Evolutionary conservation across 1,284 basidiomycete species (phyloP), one percentile per base, ranked within the genome.

Genomic region (Boletellus deceptivus): DNA sequence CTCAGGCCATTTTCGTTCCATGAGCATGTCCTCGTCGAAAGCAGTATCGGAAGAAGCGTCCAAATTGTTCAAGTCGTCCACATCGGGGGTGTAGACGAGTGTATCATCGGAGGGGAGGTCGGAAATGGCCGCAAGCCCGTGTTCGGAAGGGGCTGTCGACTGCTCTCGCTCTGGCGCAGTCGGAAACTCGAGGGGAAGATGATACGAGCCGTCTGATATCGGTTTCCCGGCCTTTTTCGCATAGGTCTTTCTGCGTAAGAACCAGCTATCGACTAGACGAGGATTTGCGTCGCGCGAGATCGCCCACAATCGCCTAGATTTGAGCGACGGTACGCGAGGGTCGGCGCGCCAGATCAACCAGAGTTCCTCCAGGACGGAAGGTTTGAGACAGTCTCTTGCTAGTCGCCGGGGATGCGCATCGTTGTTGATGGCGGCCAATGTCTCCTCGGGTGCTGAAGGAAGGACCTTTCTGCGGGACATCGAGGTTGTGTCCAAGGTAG

Each of bases 321-420:
- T 49, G 36, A 67, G 8, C 2, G 67, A 64, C 25, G 65, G 68
- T 6, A 70, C 52, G 40, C 67, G 62, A 9, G 55, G 62, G 43
- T 70, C 47, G 11, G 53, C 34, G 37, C 40, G 56, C 65, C 67
- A 67, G 39, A 67, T 70, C 4, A 50, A 56, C 62, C 65, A 67
- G 16, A 67, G 67, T 17, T 67, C 65, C 35, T 52, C 37, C 17
- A 66, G 48, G 27, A 58, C 41, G 1, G 49, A 46, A 17, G 17
- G 14, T n/a, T 34, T 4, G 36, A 62, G 62, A 39, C 39, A 49
- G 8, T 63, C 64, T 41, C 48, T 50, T 10, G n/a, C 20, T 10
- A 22, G 41, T 20, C 43, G 59, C 27, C 34, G 39, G 43, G 37
- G 51, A 25, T 45, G 56, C 18, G 35, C 11, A 5, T 20, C 34